phyloP scores from a whole-genome alignment of 768 basidiomycete species.

The Xanthoconium purpureum region DNA sequence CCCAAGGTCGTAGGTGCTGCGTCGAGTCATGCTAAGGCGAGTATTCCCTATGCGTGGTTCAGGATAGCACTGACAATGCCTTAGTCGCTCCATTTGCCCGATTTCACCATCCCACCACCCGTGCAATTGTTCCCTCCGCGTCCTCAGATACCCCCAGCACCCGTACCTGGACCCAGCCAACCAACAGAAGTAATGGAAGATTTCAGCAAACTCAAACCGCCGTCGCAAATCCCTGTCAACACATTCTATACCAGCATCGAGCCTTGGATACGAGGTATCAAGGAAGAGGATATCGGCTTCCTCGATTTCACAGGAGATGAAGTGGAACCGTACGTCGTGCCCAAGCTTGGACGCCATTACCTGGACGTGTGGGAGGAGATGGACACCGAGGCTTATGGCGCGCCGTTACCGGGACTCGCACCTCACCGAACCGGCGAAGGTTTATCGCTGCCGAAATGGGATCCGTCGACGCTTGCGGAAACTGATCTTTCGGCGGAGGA shows the following conservation, averaged over 20 bases:
- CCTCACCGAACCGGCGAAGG: slow-evolving; percentile 34
- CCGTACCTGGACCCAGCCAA: slow-evolving; percentile 78
- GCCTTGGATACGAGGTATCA: slow-evolving; percentile 82
- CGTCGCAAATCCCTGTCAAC: slow-evolving; percentile 61
- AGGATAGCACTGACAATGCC: slow-evolving; percentile 11
- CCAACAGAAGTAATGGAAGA: slow-evolving; percentile 84
- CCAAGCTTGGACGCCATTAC: slow-evolving; percentile 84
- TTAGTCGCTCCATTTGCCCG: slow-evolving; percentile 43
- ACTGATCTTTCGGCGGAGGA: slow-evolving; percentile 67
- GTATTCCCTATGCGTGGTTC: slow-evolving; percentile 5
- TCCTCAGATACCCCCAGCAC: slow-evolving; percentile 59
- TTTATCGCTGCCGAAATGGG: slow-evolving; percentile 65
- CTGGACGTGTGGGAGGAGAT: slow-evolving; percentile 91
- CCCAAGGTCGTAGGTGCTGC: slow-evolving; percentile 49
- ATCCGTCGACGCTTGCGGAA: slow-evolving; percentile 78
- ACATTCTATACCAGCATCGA: slow-evolving; percentile 90
- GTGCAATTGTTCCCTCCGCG: slow-evolving; percentile 54
- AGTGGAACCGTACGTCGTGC: slow-evolving; percentile 81
- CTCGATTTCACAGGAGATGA: slow-evolving; percentile 91
- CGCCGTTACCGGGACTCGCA: slow-evolving; percentile 40
- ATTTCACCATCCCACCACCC: slow-evolving; percentile 57
- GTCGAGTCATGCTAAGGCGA: slow-evolving; percentile 51
- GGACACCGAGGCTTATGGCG: slow-evolving; percentile 56
- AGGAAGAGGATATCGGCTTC: slow-evolving; percentile 95
- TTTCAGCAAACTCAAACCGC: slow-evolving; percentile 80